A percentile compares a stretch with the other conserved stretches of the same genome.
These are phyloP conservation scores for Gamsiella multidivaricata DNA, from an alignment of 192 early-diverging fungal species.

Conservation along the genomic window DNA sequence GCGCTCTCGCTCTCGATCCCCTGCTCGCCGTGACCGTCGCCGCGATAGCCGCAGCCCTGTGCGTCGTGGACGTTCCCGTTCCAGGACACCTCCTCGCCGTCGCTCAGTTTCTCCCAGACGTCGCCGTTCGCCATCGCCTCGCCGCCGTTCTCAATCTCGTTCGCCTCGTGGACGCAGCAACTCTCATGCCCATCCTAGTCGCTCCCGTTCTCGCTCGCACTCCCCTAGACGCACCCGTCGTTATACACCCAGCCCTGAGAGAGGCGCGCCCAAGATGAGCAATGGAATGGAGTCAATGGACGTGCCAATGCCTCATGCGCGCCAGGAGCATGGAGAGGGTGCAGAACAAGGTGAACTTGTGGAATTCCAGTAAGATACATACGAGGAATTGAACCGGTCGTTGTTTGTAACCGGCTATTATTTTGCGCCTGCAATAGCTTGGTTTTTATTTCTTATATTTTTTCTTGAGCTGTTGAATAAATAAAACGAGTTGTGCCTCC, in stretches of 20 bases:
- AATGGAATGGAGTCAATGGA: background rate
- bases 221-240: conserved; percentile 9
- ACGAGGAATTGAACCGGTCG: too few relatives aligned
- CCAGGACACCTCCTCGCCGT: conserved; percentile 31
- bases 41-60: conserved; percentile 30
- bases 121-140: conserved; percentile 26
- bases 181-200: conserved; percentile 6
- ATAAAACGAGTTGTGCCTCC: too few relatives aligned
- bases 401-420: too few relatives aligned
- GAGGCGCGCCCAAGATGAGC: background rate
- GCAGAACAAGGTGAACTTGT: conserved; percentile 6
- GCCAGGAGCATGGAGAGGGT: conserved; percentile 16
- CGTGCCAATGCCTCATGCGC: background rate
- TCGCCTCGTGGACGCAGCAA: conserved; percentile 36
- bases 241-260: conserved; percentile 8
- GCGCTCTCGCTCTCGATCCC: conserved; percentile 28
- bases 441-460: too few relatives aligned
- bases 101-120: conserved; percentile 25
- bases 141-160: conserved; percentile 28
- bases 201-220: conserved; percentile 17
- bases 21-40: conserved; percentile 22
- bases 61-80: conserved; percentile 26
- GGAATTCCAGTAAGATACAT: too few relatives aligned
- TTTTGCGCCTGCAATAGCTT: too few relatives aligned
- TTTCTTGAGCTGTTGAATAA: too few relatives aligned